Percentiles rank a stretch among this genome's conserved stretches.
Evolutionary conservation across 768 basidiomycete genomes (phyloP).

Genomic region (Leccinum boreale): DNA sequence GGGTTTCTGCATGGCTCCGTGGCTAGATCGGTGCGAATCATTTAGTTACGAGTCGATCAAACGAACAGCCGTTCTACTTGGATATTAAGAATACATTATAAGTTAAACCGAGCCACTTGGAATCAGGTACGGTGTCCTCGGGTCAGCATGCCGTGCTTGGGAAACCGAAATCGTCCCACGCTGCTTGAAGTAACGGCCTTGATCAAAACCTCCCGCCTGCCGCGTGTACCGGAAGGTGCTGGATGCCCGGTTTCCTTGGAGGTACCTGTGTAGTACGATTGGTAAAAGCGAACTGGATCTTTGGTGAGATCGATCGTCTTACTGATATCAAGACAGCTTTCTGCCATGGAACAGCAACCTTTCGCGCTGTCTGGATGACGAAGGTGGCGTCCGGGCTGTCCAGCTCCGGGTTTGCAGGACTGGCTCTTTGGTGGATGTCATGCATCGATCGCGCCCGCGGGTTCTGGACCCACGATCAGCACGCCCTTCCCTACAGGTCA

Average conservation of each 20-base stretch:
- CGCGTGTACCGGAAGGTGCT: slow-evolving; percentile 18
- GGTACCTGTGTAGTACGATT: slow-evolving; percentile 22
- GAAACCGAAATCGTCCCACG: slow-evolving; percentile 13
- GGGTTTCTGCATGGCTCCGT: too few species aligned
- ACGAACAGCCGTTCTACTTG: not conserved
- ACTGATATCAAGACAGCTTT: slow-evolving; percentile 25
- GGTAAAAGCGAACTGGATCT: slow-evolving; percentile 1
- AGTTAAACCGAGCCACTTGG: slow-evolving; percentile 1
- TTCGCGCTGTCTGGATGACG: slow-evolving; percentile 25
- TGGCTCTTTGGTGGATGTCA: slow-evolving; percentile 7
- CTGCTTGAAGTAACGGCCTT: slow-evolving; percentile 6
- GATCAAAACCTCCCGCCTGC: slow-evolving; percentile 11
- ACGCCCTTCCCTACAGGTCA: slow-evolving; percentile 20
- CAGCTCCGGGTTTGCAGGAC: slow-evolving; percentile 1
- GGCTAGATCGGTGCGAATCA: slow-evolving; percentile 5
- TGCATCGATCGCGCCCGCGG: slow-evolving; percentile 12
- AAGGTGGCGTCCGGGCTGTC: slow-evolving; percentile 15
- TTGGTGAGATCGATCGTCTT: not conserved
- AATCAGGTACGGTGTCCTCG: not conserved
- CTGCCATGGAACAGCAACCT: slow-evolving; percentile 12
- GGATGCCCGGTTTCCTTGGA: slow-evolving; percentile 13
- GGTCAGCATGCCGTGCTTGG: not conserved
- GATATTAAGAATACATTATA: slow-evolving; percentile 1
- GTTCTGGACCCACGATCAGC: slow-evolving; percentile 24
- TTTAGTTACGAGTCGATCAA: slow-evolving; percentile 3